Base-by-base conservation (phyloP, 169 alveolate species). In the Plasmodium inui region DNA sequence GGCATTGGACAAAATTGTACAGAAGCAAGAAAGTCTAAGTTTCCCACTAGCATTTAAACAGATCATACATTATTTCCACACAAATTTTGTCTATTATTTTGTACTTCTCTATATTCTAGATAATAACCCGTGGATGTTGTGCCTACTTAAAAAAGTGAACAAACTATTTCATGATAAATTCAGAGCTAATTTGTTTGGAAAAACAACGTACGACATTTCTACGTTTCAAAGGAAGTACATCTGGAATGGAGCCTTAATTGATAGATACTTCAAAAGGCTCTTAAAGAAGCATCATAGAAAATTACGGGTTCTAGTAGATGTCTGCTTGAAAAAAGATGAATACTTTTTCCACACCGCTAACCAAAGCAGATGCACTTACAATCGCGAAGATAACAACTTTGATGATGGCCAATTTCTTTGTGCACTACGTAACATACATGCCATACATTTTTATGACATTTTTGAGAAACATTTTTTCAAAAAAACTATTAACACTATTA, bases 141-240 rank as follows among this genome's bases (percentile, higher is more conserved):
- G 37, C 22, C 61, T 70, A 7, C 32, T 78, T 12, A 79, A 89
- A 89, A 79, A 39, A 17, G 53, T 79, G 30, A 34, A 79, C 34
- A 89, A 89, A 28, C 30, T 79, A 2, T 89, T 89, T 10, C n/a
- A 32, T 9, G 32, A 28, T 4, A 89, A 79, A 61, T 89, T 78
- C 39, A 89, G 82, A 30, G 34, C 72, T 6, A 26, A 79, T 57
- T 12, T 79, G 17, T 78, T 89, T 41, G 71, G 37, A 61, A 89
- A 89, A 17, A 34, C 30, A 53, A 55, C 44, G 0, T 28, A 6
- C 2, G 50, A 80, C 50, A 37, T 89, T 19, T 39, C 82, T 41
- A 22, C 73, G 19, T 89, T 89, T 39, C 76, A 89, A 61, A 89
- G 79, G 30, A 89, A 50, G 46, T 89, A 79, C 82, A 79, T 89